Evolutionary conservation across 768 basidiomycete species (phyloP).

Genomic region (Rubroboletus pulcherrimus): DNA sequence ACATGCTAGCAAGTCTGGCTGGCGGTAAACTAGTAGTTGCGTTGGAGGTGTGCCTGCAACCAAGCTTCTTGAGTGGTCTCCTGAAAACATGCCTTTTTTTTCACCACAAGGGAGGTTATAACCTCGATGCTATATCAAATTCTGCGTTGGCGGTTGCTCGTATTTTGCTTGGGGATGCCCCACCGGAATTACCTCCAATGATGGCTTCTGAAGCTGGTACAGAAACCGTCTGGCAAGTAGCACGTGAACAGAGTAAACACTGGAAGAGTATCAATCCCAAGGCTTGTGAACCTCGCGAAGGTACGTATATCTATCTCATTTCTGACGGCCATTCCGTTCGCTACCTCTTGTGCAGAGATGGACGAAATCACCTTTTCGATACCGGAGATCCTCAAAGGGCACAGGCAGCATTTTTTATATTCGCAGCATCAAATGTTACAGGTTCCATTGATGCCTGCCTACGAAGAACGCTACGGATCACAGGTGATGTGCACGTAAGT

Average conservation of each 20-base stretch:
- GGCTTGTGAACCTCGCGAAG: constrained; percentile 76
- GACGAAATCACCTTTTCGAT: constrained; percentile 63
- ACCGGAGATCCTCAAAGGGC: constrained; percentile 83
- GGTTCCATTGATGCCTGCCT: constrained; percentile 69
- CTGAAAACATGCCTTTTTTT: not conserved
- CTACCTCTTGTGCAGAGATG: constrained; percentile 40
- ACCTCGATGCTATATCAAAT: constrained; percentile 79
- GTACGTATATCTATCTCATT: constrained; percentile 36
- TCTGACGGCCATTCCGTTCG: not conserved
- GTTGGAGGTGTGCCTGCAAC: constrained; percentile 64
- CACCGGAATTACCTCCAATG: constrained; percentile 68
- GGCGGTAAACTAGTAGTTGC: constrained; percentile 88
- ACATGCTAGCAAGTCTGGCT: constrained; percentile 89
- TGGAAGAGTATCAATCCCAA: constrained; percentile 88
- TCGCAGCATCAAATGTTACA: constrained; percentile 74
- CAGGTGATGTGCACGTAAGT: constrained; percentile 90
- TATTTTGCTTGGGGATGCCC: constrained; percentile 86
- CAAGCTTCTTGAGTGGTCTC: not conserved
- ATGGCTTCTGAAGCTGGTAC: constrained; percentile 77
- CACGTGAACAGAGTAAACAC: constrained; percentile 80
- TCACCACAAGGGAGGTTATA: constrained; percentile 81
- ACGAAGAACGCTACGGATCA: constrained; percentile 70
- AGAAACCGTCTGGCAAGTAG: constrained; percentile 87
- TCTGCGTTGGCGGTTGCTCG: constrained; percentile 85
- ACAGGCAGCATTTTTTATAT: constrained; percentile 82